A percentile compares a stretch with the other conserved stretches of the same genome.
Evolutionary conservation across 2,329 filamentous ascomycete genomes (phyloP).

Genomic region (Pyricularia sp.): DNA sequence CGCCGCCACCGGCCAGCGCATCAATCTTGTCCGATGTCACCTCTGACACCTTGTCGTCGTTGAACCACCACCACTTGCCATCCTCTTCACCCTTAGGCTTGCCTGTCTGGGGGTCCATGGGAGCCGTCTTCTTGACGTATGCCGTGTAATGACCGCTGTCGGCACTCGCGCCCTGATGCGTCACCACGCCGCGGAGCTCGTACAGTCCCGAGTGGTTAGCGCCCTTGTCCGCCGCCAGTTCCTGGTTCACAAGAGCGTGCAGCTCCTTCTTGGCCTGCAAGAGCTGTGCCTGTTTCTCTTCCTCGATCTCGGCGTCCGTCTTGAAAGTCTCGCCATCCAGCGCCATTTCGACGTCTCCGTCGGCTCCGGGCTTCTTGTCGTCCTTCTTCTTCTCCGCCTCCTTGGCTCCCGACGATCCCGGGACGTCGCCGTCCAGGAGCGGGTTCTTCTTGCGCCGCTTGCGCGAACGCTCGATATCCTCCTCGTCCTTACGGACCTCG

Average conservation of each 20-base stretch:
- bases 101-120: constrained; percentile 64
- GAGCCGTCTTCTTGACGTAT: constrained; percentile 86
- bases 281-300: constrained; percentile 68
- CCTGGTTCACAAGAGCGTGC: constrained; percentile 63
- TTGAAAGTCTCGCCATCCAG: constrained; percentile 74
- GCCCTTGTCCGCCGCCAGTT: constrained; percentile 66
- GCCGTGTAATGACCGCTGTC: constrained; percentile 98
- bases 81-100: constrained; percentile 57
- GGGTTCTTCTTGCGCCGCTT: constrained; percentile 74
- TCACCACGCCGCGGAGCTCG: constrained; percentile 87
- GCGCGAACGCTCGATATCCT: constrained; percentile 82
- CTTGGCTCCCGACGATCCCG: constrained; percentile 1
- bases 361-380: constrained; percentile 19
- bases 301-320: constrained; percentile 87
- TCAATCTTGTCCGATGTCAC: constrained; percentile 88
- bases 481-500: constrained; percentile 88
- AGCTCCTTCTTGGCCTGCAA: constrained; percentile 82
- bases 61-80: constrained; percentile 99
- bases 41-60: constrained; percentile 94
- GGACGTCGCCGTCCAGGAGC: constrained; percentile 23
- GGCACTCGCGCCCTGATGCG: constrained; percentile 91
- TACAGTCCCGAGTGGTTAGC: constrained; percentile 93
- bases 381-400: constrained; percentile 29
- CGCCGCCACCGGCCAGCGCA: constrained; percentile 78
- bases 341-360: constrained; percentile 58